Evolutionary conservation across 768 basidiomycete species (phyloP), one percentile per base, ranked within the genome.

Genomic region (Trametes villosa): DNA sequence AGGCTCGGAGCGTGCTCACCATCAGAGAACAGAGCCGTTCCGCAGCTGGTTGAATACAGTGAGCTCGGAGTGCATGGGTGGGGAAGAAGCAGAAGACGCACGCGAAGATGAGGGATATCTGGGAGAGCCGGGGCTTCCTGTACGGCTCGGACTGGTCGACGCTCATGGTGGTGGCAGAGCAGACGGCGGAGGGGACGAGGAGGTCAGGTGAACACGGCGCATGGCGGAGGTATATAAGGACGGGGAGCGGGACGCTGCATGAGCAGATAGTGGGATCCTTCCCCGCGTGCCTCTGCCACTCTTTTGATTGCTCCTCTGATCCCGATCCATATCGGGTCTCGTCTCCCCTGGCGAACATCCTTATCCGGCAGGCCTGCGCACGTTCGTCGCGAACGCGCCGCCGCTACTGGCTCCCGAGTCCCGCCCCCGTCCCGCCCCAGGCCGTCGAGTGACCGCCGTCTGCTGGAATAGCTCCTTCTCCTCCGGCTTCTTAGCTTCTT

Each of bases 71-170:
- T 36, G 26, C 0, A 9, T 18, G 31, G n/a, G 22, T 8, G 9
- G 41, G 13, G 46, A 22, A n/a, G n/a, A 47, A 24, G 47, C 15
- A 36, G 8, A 24, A 9, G 20, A 80, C 87, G 49, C 65, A 92
- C 91, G 91, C 91, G 70, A 94, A 94, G 70, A 94, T 91, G 71
- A 94, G 85, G 52, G 90, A 91, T 62, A 94, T 86, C 63, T 85
- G 82, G 65, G 74, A 75, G 15, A 83, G 70, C 51, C 64, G 27
- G 30, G 56, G 55, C 49, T 58, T 65, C 34, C 33, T 57, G 49
- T 42, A 40, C 33, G 41, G 33, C 52, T 60, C 44, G 41, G 54
- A 46, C 49, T 51, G 36, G 20, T 53, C 62, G 36, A 53, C 52
- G 52, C 52, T 53, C 62, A 53, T 53, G 46, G 56, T 38, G 52